These are phyloP conservation scores for Nematocida sp. DNA, from an alignment of 371 early-diverging fungal species.

Conservation along the genomic window DNA sequence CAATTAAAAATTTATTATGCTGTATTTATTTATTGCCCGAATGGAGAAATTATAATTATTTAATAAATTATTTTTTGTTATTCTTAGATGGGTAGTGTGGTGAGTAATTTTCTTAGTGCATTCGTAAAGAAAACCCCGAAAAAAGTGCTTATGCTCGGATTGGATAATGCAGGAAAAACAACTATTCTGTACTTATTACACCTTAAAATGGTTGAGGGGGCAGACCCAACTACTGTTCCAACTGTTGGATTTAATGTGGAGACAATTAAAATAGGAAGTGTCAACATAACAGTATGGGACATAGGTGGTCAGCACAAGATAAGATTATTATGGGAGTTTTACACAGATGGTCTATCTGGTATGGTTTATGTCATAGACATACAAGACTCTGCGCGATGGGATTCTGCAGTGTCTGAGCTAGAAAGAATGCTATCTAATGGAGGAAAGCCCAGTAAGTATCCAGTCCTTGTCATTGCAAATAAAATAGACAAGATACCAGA, in stretches of 20 bases:
- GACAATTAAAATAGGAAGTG: slow-evolving; percentile 66
- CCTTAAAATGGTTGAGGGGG: slow-evolving; percentile 83
- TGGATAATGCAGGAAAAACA: slow-evolving; percentile 77
- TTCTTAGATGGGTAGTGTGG: slow-evolving; percentile 52
- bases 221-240: slow-evolving; percentile 81
- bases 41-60: slow-evolving; percentile 18
- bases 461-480: slow-evolving; percentile 64
- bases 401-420: slow-evolving; percentile 76
- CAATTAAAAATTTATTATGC: slow-evolving; percentile 4
- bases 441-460: slow-evolving; percentile 39
- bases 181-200: slow-evolving; percentile 77
- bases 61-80: slow-evolving; percentile 52
- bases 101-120: slow-evolving; percentile 48
- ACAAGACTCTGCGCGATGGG: slow-evolving; percentile 82
- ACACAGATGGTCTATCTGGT: slow-evolving; percentile 69
- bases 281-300: slow-evolving; percentile 71
- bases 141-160: slow-evolving; percentile 73
- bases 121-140: slow-evolving; percentile 45
- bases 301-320: slow-evolving; percentile 72
- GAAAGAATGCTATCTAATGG: slow-evolving; percentile 63
- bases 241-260: slow-evolving; percentile 74
- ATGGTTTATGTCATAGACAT: slow-evolving; percentile 89
- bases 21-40: slow-evolving; percentile 6
- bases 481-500: slow-evolving; percentile 62
- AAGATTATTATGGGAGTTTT: slow-evolving; percentile 70